Base-by-base conservation (phyloP, 1,139 yeast genomes). In the Nakaseomyces glabratus region DNA sequence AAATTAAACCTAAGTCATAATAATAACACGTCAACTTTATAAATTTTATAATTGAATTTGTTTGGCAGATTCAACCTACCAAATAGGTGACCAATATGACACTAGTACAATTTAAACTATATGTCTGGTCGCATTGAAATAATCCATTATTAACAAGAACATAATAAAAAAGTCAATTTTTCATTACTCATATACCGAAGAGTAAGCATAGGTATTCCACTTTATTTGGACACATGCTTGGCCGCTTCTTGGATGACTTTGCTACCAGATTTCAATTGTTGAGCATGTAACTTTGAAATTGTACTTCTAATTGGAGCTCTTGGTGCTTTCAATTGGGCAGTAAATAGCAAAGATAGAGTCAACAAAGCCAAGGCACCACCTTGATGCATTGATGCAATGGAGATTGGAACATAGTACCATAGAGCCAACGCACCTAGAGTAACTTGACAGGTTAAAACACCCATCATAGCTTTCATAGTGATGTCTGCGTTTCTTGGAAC, bases 311-410 rank as follows among this genome's bases (percentile, higher is more conserved):
- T 55, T 25, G 61, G 57, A 4, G 52, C 47, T 59, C 93, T 71
- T 23, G 97, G 95, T 47, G 68, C 71, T 47, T 80, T 74, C 47
- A 90, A 65, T 41, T 75, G 71, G 20, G 85, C 73, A 14, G 80
- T 73, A 44, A 82, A 71, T 2, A 85, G 67, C 44, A 90, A 65
- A 17, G 85, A 71, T 10, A 82, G 69, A 0, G 98, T 90, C 48
- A 93, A 66, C 36, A 93, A 68, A 0, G 93, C 94, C 51, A 93
- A 65, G 0, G 97, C 95, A 45, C 98, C 97, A 10, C 96, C 96
- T 64, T 93, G 99, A 58, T 93, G 99, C 6, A 88, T 73, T 6
- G 97, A 93, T 1, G 95, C 99, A 34, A 90, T 62, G 12, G 95
- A 82, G 25, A 84, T 77, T 23, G 99, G 99, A 12, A 90, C 98